These are phyloP conservation scores for Fomitiporia mediterranea DNA, from an alignment of 1,284 basidiomycete genomes.

Conservation along the genomic window DNA sequence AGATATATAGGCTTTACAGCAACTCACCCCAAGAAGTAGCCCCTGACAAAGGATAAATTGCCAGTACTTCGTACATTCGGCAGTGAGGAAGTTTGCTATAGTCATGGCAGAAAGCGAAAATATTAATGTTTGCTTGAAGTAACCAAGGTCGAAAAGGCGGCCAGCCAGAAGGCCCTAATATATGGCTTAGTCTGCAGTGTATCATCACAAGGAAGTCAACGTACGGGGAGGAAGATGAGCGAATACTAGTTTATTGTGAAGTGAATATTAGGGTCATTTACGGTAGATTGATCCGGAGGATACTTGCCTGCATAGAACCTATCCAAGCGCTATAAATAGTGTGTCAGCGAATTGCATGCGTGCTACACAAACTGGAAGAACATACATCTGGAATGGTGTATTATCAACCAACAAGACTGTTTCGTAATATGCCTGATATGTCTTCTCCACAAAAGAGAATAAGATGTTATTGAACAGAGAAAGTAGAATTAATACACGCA, in stretches of 20 bases:
- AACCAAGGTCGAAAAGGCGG: slow-evolving; percentile 55
- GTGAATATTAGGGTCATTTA: background rate
- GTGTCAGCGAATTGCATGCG: background rate
- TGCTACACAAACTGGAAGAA: slow-evolving; percentile 2
- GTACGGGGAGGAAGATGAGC: slow-evolving; percentile 31
- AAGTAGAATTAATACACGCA: slow-evolving; percentile 24
- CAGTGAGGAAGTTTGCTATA: slow-evolving; percentile 48
- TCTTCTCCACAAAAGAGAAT: slow-evolving; percentile 29
- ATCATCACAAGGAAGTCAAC: background rate
- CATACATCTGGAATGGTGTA: slow-evolving; percentile 30
- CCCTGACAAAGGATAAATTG: slow-evolving; percentile 56
- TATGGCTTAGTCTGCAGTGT: background rate
- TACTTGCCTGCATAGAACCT: background rate
- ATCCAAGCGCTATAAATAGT: background rate
- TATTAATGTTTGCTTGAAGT: slow-evolving; percentile 43
- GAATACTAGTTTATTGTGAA: slow-evolving; percentile 33
- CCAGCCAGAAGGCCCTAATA: slow-evolving; percentile 39
- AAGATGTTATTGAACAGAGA: slow-evolving; percentile 8
- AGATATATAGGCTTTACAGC: background rate
- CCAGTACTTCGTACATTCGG: slow-evolving; percentile 52
- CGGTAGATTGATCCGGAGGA: background rate
- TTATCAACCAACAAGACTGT: slow-evolving; percentile 34
- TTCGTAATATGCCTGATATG: slow-evolving; percentile 52
- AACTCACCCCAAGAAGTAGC: slow-evolving; percentile 42
- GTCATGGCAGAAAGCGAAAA: slow-evolving; percentile 43